Evolutionary conservation across 2,329 filamentous ascomycete genomes (phyloP).

Genomic region (Colletotrichum aenigma): DNA sequence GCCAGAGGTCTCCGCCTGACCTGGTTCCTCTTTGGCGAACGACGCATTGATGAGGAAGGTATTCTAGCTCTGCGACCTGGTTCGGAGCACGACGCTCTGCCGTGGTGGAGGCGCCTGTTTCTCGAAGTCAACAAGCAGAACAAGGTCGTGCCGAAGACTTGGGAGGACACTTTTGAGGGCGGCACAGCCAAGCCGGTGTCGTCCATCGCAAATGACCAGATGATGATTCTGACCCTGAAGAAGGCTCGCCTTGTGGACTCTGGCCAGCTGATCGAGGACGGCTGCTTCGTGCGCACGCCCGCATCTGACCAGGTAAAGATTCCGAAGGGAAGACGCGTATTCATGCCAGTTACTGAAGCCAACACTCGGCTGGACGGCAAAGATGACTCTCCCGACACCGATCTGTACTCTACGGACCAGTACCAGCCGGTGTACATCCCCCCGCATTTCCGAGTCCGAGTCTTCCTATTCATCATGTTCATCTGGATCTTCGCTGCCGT

Average conservation of each 20-base stretch:
- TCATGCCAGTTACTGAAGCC: slow-evolving; percentile 74
- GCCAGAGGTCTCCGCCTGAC: slow-evolving; percentile 81
- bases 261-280: slow-evolving; percentile 68
- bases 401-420: slow-evolving; percentile 60
- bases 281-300: slow-evolving; percentile 88
- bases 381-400: slow-evolving; percentile 56
- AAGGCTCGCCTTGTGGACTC: slow-evolving; percentile 52
- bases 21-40: slow-evolving; percentile 91
- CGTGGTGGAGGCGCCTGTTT: slow-evolving; percentile 47
- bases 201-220: slow-evolving; percentile 38
- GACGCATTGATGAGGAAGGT: slow-evolving; percentile 82
- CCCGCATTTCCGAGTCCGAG: slow-evolving; percentile 79
- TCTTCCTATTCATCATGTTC: slow-evolving; percentile 84
- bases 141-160: slow-evolving; percentile 57
- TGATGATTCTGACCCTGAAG: slow-evolving; percentile 36
- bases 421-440: slow-evolving; percentile 82
- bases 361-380: slow-evolving; percentile 69
- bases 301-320: slow-evolving; percentile 95
- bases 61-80: slow-evolving; percentile 52
- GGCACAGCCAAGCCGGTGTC: slow-evolving; percentile 48
- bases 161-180: slow-evolving; percentile 59
- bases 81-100: slow-evolving; percentile 33
- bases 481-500: slow-evolving; percentile 94
- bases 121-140: slow-evolving; percentile 49
- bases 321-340: slow-evolving; percentile 81